Percentiles rank a stretch among this genome's conserved stretches.
Conservation (phyloP, 108 stramenopile genomes). For the Pelagomonas calceolata region DNA sequence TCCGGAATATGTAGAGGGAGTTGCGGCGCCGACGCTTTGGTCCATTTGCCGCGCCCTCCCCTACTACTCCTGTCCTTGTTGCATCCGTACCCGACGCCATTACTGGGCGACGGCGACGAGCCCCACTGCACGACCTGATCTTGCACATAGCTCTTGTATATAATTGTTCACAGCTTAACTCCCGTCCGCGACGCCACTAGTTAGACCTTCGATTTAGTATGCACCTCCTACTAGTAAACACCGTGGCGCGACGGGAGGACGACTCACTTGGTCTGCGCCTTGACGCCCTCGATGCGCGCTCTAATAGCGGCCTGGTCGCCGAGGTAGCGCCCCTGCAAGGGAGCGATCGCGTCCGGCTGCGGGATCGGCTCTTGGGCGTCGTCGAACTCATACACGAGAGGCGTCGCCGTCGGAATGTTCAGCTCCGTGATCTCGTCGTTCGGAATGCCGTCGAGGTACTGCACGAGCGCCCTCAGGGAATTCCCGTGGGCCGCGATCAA, state of each 20-base stretch:
- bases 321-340: slow-evolving; percentile 84
- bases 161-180: too few relatives aligned
- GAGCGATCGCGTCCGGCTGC: slow-evolving; percentile 59
- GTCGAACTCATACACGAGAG: slow-evolving; percentile 76
- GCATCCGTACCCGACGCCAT: neutral
- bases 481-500: slow-evolving; percentile 83
- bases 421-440: slow-evolving; percentile 64
- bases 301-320: slow-evolving; percentile 88
- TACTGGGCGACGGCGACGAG: neutral
- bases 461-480: slow-evolving; percentile 76
- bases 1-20: neutral
- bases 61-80: neutral
- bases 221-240: too few relatives aligned
- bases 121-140: neutral
- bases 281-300: slow-evolving; percentile 88
- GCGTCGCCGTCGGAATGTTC: slow-evolving; percentile 81
- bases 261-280: slow-evolving; percentile 86
- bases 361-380: slow-evolving; percentile 67
- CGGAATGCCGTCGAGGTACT: slow-evolving; percentile 71
- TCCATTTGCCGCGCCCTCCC: neutral
- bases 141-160: too few relatives aligned
- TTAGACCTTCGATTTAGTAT: too few relatives aligned
- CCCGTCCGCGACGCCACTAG: too few relatives aligned
- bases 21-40: neutral
- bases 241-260: too few relatives aligned